Evolutionary conservation across 2,329 filamentous ascomycete species (phyloP), one percentile per base, ranked within the genome.

Genomic region (Bisporella sp.): DNA sequence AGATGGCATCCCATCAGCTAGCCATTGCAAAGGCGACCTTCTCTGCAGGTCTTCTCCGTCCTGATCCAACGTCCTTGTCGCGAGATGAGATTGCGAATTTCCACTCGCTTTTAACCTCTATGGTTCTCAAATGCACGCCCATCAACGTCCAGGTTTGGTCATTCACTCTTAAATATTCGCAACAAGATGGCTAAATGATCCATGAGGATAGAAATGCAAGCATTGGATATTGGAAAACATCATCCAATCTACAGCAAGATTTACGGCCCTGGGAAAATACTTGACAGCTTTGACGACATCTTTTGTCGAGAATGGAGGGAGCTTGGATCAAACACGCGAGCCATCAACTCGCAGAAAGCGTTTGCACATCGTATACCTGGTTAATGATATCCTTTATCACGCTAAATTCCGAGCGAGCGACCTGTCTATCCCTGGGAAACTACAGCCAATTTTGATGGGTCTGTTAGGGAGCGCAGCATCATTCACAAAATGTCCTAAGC

Each of bases 71-170:
- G 21, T 78, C 85, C 7, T 77, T 88, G 50, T 70, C 81, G 45
- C 82, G 84, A 65, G 79, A 82, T 61, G 79, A 85, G 53, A 85
- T 92, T 67, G 77, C 84, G 59, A 69, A 76, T 51, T 87, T 92
- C 68, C 79, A 89, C 67, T 66, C 71, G 56, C 73, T 82, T 53
- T 75, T 93, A 62, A 78, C 83, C 67, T 71, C 76, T 65, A 78
- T 78, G 61, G 71, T 88, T 64, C 71, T 76, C 70, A 78, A 82
- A 73, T 92, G 88, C 79, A 87, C 87, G 64, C 78, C 82, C 64
- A 71, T 75, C 74, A 90, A 92, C 74, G 85, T 93, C 76, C 88
- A 93, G 88, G 88, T 93, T 88, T 89, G 64, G 61, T 61, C 58
- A 64, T 61, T 63, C 59, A 64, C 56, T 63, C 62, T 64, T 45